Evolutionary conservation across 2,329 filamentous ascomycete genomes (phyloP).

Genomic region (Pseudopithomyces chartarum): DNA sequence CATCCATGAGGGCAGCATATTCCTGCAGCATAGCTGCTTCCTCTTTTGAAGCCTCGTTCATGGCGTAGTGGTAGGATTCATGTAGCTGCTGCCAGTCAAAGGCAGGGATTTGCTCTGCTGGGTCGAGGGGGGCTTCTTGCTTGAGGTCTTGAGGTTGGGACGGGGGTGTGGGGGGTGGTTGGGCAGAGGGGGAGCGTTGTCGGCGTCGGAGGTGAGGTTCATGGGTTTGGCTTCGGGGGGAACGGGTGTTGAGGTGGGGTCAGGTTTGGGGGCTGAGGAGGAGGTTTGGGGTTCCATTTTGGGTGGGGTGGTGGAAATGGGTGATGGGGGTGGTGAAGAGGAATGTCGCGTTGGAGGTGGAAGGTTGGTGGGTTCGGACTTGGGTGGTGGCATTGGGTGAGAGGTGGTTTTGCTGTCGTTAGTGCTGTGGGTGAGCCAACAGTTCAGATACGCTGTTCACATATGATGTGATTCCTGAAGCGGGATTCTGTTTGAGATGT

Average conservation of each 20-base stretch:
- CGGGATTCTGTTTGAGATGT: neutral
- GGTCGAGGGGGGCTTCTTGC: constrained; percentile 27
- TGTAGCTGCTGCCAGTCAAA: constrained; percentile 84
- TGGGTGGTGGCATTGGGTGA: constrained; percentile 13
- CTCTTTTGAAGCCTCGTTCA: constrained; percentile 65
- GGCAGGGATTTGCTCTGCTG: constrained; percentile 48
- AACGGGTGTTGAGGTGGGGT: constrained; percentile 12
- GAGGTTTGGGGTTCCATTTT: constrained; percentile 21
- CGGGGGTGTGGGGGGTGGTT: constrained; percentile 16
- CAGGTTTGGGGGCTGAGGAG: constrained; percentile 14
- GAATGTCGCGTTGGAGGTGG: constrained; percentile 12
- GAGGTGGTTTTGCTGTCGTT: constrained; percentile 14
- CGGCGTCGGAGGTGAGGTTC: constrained; percentile 28
- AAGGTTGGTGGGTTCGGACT: constrained; percentile 28
- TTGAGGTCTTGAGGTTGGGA: constrained; percentile 3
- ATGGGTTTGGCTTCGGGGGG: constrained; percentile 11
- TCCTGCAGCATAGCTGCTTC: constrained; percentile 71
- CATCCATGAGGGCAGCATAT: constrained; percentile 58
- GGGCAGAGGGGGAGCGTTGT: constrained; percentile 32
- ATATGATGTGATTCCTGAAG: constrained; percentile 1
- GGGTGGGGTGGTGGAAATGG: neutral
- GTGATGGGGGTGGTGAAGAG: constrained; percentile 1
- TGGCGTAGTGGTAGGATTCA: constrained; percentile 67
- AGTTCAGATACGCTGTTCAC: constrained; percentile 5
- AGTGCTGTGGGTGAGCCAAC: constrained; percentile 31